Percentiles rank a stretch among this genome's conserved stretches.
These are phyloP conservation scores for Yamadazyma aaseri DNA, from an alignment of 1,139 yeast genomes.

Conservation along the genomic window DNA sequence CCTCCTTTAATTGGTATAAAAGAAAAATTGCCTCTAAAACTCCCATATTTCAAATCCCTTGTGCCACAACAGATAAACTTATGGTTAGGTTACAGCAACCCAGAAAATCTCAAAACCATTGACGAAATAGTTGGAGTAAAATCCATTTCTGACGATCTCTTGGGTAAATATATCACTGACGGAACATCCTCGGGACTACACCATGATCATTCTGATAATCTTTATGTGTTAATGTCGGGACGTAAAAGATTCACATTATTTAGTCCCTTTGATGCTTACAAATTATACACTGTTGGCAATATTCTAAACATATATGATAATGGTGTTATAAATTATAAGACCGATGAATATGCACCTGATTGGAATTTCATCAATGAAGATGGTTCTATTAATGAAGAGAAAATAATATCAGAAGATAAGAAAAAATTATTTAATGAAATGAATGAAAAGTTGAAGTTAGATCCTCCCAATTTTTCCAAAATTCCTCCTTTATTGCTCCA, in stretches of 20 bases:
- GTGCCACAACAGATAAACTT: constrained; percentile 71
- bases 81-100: constrained; percentile 57
- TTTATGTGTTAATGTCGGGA: constrained; percentile 61
- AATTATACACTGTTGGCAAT: constrained; percentile 60
- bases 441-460: constrained; percentile 20
- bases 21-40: constrained; percentile 39
- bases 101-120: constrained; percentile 3
- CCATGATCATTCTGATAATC: constrained; percentile 77
- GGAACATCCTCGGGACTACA: constrained; percentile 76
- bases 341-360: constrained; percentile 50
- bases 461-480: constrained; percentile 68
- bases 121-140: constrained; percentile 1
- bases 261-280: constrained; percentile 58
- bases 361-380: constrained; percentile 64
- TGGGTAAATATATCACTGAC: constrained; percentile 52
- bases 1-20: constrained; percentile 56
- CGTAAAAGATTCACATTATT: constrained; percentile 64
- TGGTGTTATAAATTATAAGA: constrained; percentile 64
- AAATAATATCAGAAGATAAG: constrained; percentile 9
- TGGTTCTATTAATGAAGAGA: constrained; percentile 42
- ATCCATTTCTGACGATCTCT: constrained; percentile 15
- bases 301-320: constrained; percentile 49
- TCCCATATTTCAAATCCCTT: constrained; percentile 38
- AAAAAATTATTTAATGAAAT: constrained; percentile 10
- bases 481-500: constrained; percentile 65